Base-by-base conservation (phyloP, 169 alveolate species). In the Prorocentrum cordatum region DNA sequence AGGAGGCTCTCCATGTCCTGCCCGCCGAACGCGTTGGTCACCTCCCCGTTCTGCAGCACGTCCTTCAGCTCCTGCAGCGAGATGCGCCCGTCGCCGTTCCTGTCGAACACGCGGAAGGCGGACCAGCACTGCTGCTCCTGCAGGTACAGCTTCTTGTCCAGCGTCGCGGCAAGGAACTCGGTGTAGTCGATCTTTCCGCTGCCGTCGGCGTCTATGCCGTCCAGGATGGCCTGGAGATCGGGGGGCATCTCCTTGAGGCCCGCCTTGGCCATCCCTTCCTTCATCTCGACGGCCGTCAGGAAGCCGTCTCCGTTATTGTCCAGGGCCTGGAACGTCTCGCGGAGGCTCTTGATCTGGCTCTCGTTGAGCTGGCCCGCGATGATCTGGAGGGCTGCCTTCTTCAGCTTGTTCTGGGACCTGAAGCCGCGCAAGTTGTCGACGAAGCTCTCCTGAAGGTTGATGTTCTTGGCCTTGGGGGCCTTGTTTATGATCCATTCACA, bases 131-230 rank as follows among this genome's bases (percentile, higher is more conserved):
- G n/a, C 45, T 77, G 75, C 5, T 75, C 75, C 68, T 77, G 88
- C 64, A 92, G 73, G 83, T 92, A 94, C 83, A 93, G 93, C 50
- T 92, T 90, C 91, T 92, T 88, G 79, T 93, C 95, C 89, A 95
- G 82, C 3, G 95, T 92, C 26, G 97, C 97, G 3, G 96, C 96
- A 72, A 94, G 75, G 90, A 95, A 95, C 90, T 95, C 97, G 36
- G 88, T 79, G 64, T 79, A 79, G 42, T 79, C 88, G 66, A 79
- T 79, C 3, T 59, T 72, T 6, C 88, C 88, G n/a, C 88, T 77
- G 26, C 88, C 88, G 45, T 77, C 88, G 6, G 88, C 88, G 38
- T 77, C 88, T 7, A 77, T 75, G n/a, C 88, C 95, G 91, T 93
- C 94, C 87, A 95, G 91, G 91, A 95, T 94, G 59, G 89, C 92